Conservation (phyloP, 208 protist genomes). For the Lotmaria passim region DNA sequence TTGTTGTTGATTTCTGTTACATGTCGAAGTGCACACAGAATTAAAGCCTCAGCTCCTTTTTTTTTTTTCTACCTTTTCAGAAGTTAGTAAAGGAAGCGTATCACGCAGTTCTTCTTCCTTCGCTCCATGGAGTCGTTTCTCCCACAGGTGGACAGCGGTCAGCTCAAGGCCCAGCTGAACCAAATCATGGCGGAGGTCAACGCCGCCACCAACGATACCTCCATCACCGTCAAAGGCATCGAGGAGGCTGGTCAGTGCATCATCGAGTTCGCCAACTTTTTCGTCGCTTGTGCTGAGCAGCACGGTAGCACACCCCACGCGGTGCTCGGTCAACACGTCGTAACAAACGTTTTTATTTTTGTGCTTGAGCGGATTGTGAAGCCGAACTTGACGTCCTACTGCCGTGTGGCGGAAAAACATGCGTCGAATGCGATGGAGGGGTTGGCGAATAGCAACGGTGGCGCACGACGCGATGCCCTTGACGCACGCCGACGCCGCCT, state of each 20-base stretch:
- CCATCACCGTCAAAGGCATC: slow-evolving; percentile 20
- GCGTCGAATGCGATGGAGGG: slow-evolving; percentile 5
- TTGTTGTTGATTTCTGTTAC: too few relatives aligned
- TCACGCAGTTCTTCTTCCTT: neutral
- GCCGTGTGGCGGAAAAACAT: slow-evolving; percentile 25
- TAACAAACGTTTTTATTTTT: slow-evolving; percentile 71
- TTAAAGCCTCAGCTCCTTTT: neutral
- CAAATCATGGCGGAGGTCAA: slow-evolving; percentile 28
- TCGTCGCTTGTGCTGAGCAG: slow-evolving; percentile 43
- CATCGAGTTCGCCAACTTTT: slow-evolving; percentile 46
- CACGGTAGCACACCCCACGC: slow-evolving; percentile 56
- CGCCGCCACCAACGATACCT: slow-evolving; percentile 3
- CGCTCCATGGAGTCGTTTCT: slow-evolving; percentile 31
- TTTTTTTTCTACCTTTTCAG: neutral
- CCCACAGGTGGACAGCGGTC: slow-evolving; percentile 9
- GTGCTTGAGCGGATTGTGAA: slow-evolving; percentile 71
- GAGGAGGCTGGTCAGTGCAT: slow-evolving; percentile 55
- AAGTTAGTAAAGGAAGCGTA: neutral
- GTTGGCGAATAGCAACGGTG: neutral
- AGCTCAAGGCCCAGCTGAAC: slow-evolving; percentile 33
- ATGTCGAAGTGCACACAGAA: too few relatives aligned
- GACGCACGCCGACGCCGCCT: slow-evolving; percentile 44
- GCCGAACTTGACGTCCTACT: slow-evolving; percentile 55
- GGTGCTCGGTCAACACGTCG: slow-evolving; percentile 75
- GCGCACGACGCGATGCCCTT: slow-evolving; percentile 18